Evolutionary conservation across 192 early-diverging fungal genomes (phyloP).

Genomic region (Coemansia sp.): DNA sequence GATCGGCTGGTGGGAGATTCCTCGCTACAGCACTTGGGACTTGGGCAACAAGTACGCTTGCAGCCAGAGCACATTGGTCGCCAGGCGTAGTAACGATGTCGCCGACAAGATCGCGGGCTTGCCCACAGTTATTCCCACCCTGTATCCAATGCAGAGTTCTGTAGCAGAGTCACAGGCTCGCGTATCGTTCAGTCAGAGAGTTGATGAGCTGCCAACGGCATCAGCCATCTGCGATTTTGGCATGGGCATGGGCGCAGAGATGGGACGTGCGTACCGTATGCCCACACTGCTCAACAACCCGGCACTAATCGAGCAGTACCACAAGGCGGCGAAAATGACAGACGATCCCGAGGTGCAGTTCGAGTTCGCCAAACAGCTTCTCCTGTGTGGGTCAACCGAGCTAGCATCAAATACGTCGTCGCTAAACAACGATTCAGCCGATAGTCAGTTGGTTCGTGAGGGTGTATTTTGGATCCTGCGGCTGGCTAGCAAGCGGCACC

Average conservation of each 20-base stretch:
- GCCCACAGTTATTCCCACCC: conserved; percentile 42
- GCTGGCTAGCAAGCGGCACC: conserved; percentile 41
- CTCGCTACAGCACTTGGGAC: conserved; percentile 50
- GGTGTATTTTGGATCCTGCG: conserved; percentile 54
- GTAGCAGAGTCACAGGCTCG: conserved; percentile 34
- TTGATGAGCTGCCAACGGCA: conserved; percentile 15
- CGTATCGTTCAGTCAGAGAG: conserved; percentile 34
- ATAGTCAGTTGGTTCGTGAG: conserved; percentile 44
- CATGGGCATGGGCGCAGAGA: conserved; percentile 35
- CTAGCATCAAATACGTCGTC: conserved; percentile 30
- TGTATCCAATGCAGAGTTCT: conserved; percentile 45
- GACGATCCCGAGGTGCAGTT: conserved; percentile 69
- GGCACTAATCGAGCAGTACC: conserved; percentile 57
- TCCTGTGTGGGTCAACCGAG: conserved; percentile 47
- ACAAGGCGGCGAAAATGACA: conserved; percentile 70
- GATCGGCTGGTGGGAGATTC: conserved; percentile 50
- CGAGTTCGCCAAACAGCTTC: conserved; percentile 65
- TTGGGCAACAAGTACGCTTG: conserved; percentile 53
- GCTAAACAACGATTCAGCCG: conserved; percentile 18
- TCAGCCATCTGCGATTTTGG: conserved; percentile 40
- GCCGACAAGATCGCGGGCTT: conserved; percentile 22
- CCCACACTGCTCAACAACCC: conserved; percentile 52
- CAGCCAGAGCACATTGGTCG: conserved; percentile 52
- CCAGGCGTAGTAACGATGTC: conserved; percentile 37
- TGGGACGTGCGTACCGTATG: conserved; percentile 49